These are phyloP conservation scores for Aspergillus sp. DNA, from an alignment of 2,329 filamentous ascomycete species.

Conservation along the genomic window DNA sequence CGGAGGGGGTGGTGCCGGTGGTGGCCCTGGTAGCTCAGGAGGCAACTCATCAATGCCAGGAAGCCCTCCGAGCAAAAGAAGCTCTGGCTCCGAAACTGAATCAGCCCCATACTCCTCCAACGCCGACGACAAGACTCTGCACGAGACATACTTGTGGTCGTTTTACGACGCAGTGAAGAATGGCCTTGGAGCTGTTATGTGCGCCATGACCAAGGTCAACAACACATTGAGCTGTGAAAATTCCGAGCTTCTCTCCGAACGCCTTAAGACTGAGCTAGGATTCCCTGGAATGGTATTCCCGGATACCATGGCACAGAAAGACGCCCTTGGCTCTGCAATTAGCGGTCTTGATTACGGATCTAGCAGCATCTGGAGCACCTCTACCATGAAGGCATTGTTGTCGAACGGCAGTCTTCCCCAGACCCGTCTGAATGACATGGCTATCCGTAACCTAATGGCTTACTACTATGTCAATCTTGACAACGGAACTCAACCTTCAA, in stretches of 20 bases:
- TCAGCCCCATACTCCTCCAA: conserved; percentile 34
- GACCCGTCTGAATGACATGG: conserved; percentile 44
- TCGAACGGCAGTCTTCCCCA: conserved; percentile 38
- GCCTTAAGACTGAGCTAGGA: conserved; percentile 9
- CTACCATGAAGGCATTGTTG: conserved; percentile 31
- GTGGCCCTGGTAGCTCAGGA: conserved; percentile 32
- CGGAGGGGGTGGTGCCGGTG: conserved; percentile 14
- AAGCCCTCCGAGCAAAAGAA: not conserved
- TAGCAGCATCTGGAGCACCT: conserved; percentile 24
- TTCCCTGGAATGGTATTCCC: conserved; percentile 11
- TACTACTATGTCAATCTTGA: conserved; percentile 43
- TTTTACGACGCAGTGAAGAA: conserved; percentile 10
- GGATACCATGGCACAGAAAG: conserved; percentile 2
- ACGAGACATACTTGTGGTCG: conserved; percentile 10
- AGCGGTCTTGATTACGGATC: conserved; percentile 35
- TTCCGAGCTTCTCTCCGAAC: conserved; percentile 6
- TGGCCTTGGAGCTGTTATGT: conserved; percentile 11
- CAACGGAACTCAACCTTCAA: conserved; percentile 28
- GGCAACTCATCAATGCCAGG: conserved; percentile 22
- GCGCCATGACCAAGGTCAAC: conserved; percentile 9
- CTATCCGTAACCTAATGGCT: conserved; percentile 40
- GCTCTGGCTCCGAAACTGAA: conserved; percentile 1
- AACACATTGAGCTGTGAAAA: conserved; percentile 5
- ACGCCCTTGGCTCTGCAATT: conserved; percentile 37
- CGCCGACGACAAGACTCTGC: conserved; percentile 8